Evolutionary conservation across 2,329 filamentous ascomycete genomes (phyloP), one percentile per base, ranked within the genome.

Genomic region (Pyrenophora tritici-repentis): DNA sequence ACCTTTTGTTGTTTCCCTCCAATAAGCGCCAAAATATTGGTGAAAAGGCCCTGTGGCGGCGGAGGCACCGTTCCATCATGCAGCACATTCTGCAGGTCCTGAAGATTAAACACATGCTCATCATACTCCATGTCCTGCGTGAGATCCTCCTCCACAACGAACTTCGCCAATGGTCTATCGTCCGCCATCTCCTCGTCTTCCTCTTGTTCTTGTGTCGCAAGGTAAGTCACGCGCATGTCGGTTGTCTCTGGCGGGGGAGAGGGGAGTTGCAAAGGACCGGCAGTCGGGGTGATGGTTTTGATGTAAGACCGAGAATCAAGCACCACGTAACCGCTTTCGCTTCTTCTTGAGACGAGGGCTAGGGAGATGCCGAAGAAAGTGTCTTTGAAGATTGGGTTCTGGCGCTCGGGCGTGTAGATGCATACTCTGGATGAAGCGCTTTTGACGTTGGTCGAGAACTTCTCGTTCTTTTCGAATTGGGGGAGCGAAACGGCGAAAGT

Each of bases 221-320:
- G 29, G 41, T 62, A 53, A 3, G 42, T 20, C 17, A 44, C 44
- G 26, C 46, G 39, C 8, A 29, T 8, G 12, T 43, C 63, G 20
- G 69, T 76, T 6, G 67, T 59, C 22, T 72, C 66, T 12, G 69
- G 68, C 16, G 72, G 67, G 13, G 67, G 65, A 1, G 63, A 65
- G 17, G 63, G 61, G 14, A 73, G 58, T 42, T 71, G 63, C 14
- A 67, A 50, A 1, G 59, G 42, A 16, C 47, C 55, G 17, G 60
- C 59, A 29, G 62, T 69, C 9, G 72, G 70, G 7, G 57, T 70
- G 9, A 81, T 62, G 5, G 72, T 65, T 22, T 85, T 86, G 33
- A 96, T 78, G 63, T 89, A 87, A 12, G 90, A 90, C 0, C 84
- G 80, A n/a, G 87, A 81, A 68, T 96, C 91, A 5, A 96, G 74